Evolutionary conservation across 768 basidiomycete genomes (phyloP).

Genomic region (Xanthoconium purpureum): DNA sequence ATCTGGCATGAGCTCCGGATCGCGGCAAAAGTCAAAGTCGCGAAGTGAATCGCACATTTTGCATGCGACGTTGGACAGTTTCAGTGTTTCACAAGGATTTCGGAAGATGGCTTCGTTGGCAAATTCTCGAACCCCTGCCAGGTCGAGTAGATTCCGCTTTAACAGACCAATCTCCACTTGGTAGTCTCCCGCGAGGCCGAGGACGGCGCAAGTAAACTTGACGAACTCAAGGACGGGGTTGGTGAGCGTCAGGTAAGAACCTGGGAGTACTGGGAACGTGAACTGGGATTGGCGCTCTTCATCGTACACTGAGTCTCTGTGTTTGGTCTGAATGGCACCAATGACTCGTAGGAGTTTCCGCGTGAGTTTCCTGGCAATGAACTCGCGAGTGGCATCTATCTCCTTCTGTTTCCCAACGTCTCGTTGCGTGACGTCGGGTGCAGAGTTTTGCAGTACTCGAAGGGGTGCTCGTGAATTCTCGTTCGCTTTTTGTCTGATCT

Average conservation of each 20-base stretch:
- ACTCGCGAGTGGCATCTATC: constrained; percentile 63
- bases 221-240: constrained; percentile 87
- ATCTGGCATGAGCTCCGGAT: constrained; percentile 73
- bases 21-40: constrained; percentile 95
- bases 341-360: constrained; percentile 74
- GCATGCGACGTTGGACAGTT: constrained; percentile 84
- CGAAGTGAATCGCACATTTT: constrained; percentile 78
- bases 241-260: constrained; percentile 72
- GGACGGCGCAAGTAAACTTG: constrained; percentile 82
- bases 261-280: constrained; percentile 83
- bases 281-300: constrained; percentile 55
- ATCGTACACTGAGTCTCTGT: constrained; percentile 58
- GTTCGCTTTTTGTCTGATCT: constrained; percentile 61
- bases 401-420: constrained; percentile 72
- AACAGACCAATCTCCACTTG: constrained; percentile 84
- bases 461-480: constrained; percentile 66
- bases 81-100: constrained; percentile 89
- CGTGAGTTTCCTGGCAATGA: constrained; percentile 78
- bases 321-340: constrained; percentile 55
- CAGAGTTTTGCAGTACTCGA: constrained; percentile 62
- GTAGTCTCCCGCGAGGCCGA: constrained; percentile 76
- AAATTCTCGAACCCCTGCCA: constrained; percentile 85
- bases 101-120: constrained; percentile 80
- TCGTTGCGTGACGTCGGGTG: constrained; percentile 60
- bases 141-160: constrained; percentile 84